Percentiles rank a stretch among this genome's conserved stretches.
Conservation (phyloP, 2,329 filamentous ascomycete genomes). For the Clarireedia sp. region DNA sequence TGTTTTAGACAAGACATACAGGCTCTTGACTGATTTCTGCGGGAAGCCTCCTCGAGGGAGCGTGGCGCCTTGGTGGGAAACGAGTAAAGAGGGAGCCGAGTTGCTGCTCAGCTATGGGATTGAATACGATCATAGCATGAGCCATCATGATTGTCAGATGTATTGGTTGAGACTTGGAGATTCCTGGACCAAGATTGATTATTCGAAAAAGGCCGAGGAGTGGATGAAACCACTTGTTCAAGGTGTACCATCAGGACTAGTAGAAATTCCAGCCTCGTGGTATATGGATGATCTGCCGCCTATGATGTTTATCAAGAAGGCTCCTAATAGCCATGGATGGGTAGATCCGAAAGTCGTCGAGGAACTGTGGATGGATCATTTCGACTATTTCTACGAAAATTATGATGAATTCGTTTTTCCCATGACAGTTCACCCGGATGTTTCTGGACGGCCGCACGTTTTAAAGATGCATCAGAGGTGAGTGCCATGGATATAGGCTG, state of each 20-base stretch:
- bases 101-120: conserved; percentile 58
- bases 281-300: conserved; percentile 54
- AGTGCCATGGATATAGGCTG: conserved; percentile 44
- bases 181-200: conserved; percentile 61
- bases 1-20: conserved; percentile 67
- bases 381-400: conserved; percentile 68
- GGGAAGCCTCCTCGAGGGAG: conserved; percentile 65
- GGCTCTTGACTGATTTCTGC: conserved; percentile 61
- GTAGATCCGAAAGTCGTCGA: conserved; percentile 44
- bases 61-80: conserved; percentile 72
- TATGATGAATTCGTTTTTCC: conserved; percentile 72
- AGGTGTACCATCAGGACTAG: conserved; percentile 52
- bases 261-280: conserved; percentile 60
- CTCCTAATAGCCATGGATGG: conserved; percentile 55
- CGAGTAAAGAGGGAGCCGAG: conserved; percentile 57
- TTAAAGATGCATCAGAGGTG: conserved; percentile 63
- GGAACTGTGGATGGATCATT: conserved; percentile 41
- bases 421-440: conserved; percentile 70
- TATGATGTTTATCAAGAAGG: conserved; percentile 66
- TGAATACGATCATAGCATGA: conserved; percentile 63
- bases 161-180: conserved; percentile 59
- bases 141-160: conserved; percentile 55
- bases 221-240: conserved; percentile 61
- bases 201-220: conserved; percentile 49
- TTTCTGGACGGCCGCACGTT: conserved; percentile 63